These are phyloP conservation scores for Naganishia sp. DNA, from an alignment of 1,284 basidiomycete species.

Conservation along the genomic window DNA sequence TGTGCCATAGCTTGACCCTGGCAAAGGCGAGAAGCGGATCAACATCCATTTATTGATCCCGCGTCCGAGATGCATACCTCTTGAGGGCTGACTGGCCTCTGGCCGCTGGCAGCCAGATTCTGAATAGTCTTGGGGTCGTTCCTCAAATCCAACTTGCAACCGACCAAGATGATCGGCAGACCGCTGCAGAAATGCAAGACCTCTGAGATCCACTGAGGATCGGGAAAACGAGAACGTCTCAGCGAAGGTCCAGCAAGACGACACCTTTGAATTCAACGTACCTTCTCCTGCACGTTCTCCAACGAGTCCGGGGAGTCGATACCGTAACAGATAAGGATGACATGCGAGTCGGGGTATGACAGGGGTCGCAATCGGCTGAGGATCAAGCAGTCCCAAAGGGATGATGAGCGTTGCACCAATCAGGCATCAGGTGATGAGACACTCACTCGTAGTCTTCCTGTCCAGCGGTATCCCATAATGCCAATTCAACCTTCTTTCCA, in stretches of 20 bases:
- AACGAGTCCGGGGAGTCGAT: conserved; percentile 89
- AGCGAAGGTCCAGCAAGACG: neutral
- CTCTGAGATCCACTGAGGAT: conserved; percentile 81
- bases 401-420: conserved; percentile 9
- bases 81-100: conserved; percentile 74
- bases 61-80: conserved; percentile 58
- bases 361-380: conserved; percentile 88
- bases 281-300: conserved; percentile 96
- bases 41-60: neutral
- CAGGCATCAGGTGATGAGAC: neutral
- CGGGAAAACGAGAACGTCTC: conserved; percentile 17
- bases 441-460: conserved; percentile 69
- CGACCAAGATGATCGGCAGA: conserved; percentile 84
- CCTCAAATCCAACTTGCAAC: conserved; percentile 88
- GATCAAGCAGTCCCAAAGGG: conserved; percentile 17
- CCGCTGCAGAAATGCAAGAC: conserved; percentile 89
- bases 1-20: conserved; percentile 82
- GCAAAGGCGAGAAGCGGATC: neutral
- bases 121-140: conserved; percentile 75
- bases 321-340: conserved; percentile 91
- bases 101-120: conserved; percentile 76
- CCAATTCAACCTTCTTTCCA: conserved; percentile 86
- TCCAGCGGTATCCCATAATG: conserved; percentile 93
- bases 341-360: conserved; percentile 87
- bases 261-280: conserved; percentile 51